Conservation (phyloP, 1,284 basidiomycete genomes). For the Mycena sp. region DNA sequence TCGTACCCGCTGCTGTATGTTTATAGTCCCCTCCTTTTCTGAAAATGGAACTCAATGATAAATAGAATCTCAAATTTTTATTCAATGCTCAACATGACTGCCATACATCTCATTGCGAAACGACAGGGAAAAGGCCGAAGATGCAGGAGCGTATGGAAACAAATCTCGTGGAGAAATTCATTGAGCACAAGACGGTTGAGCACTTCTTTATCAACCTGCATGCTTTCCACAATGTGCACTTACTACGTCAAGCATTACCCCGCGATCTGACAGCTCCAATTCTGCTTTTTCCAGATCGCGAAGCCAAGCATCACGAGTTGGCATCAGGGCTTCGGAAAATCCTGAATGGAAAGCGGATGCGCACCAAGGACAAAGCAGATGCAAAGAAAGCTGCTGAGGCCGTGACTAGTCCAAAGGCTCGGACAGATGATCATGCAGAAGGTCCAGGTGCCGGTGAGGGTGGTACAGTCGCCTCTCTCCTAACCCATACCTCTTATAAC, state of each 20-base stretch:
- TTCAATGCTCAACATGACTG: slow-evolving; percentile 38
- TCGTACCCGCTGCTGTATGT: slow-evolving; percentile 21
- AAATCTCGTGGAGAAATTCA: slow-evolving; percentile 10
- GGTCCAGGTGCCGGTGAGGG: too few relatives aligned
- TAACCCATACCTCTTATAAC: too few relatives aligned
- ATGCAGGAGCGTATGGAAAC: slow-evolving; percentile 32
- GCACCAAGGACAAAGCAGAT: background rate
- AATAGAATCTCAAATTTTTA: slow-evolving; percentile 30
- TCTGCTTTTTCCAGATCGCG: slow-evolving; percentile 15
- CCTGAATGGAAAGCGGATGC: background rate
- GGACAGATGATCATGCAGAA: too few relatives aligned
- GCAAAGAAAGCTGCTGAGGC: too few relatives aligned
- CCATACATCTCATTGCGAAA: slow-evolving; percentile 17
- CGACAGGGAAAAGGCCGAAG: slow-evolving; percentile 18
- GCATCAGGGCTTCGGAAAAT: background rate
- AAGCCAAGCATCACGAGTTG: slow-evolving; percentile 16
- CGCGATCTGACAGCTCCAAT: slow-evolving; percentile 53
- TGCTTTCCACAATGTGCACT: slow-evolving; percentile 35
- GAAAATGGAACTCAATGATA: background rate
- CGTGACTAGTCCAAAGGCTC: too few relatives aligned
- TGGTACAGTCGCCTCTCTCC: too few relatives aligned
- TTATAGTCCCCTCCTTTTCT: background rate
- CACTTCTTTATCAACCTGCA: slow-evolving; percentile 33
- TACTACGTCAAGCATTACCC: slow-evolving; percentile 42
- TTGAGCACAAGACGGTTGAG: slow-evolving; percentile 32